phyloP scores from a whole-genome alignment of 495 filamentous ascomycete genomes.

The Penicillium pulvis region DNA sequence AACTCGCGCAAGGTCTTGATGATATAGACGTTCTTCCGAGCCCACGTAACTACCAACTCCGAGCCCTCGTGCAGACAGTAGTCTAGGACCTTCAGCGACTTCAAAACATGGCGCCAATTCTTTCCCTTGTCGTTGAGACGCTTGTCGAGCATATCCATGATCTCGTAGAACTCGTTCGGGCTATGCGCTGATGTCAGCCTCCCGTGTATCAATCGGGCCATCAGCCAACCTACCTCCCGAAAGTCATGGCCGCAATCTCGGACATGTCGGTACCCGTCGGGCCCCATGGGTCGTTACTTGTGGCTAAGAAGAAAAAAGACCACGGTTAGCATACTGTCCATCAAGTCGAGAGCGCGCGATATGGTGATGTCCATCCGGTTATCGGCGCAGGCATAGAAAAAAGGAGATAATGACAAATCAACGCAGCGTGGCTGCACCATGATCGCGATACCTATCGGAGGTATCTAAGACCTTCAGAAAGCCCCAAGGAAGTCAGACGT shows the following conservation, averaged over 20 bases:
- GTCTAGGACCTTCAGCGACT: conserved; percentile 96
- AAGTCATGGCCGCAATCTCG: conserved; percentile 96
- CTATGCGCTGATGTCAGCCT: conserved; percentile 47
- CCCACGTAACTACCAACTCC: conserved; percentile 96
- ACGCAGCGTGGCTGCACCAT: not conserved
- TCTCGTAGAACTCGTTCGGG: conserved; percentile 97
- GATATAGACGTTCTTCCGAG: conserved; percentile 95
- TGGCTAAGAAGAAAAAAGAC: conserved; percentile 59
- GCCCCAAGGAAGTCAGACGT: conserved; percentile 35
- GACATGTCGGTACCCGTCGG: conserved; percentile 98
- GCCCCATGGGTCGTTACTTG: conserved; percentile 99
- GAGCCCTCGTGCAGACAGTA: conserved; percentile 98
- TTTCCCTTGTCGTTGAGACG: conserved; percentile 99
- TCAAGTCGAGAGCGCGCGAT: not conserved
- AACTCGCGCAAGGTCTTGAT: conserved; percentile 99
- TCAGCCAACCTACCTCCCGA: conserved; percentile 73
- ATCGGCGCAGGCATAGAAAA: not conserved
- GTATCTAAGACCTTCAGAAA: not conserved
- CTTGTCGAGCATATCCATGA: conserved; percentile 99
- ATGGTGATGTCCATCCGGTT: not conserved
- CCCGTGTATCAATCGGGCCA: not conserved
- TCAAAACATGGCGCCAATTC: conserved; percentile 99
- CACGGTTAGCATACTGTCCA: conserved; percentile 12
- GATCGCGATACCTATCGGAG: not conserved
- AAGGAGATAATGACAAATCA: not conserved